Conservation (phyloP, 2,329 filamentous ascomycete genomes). For the Colletotrichum sansevieriae region DNA sequence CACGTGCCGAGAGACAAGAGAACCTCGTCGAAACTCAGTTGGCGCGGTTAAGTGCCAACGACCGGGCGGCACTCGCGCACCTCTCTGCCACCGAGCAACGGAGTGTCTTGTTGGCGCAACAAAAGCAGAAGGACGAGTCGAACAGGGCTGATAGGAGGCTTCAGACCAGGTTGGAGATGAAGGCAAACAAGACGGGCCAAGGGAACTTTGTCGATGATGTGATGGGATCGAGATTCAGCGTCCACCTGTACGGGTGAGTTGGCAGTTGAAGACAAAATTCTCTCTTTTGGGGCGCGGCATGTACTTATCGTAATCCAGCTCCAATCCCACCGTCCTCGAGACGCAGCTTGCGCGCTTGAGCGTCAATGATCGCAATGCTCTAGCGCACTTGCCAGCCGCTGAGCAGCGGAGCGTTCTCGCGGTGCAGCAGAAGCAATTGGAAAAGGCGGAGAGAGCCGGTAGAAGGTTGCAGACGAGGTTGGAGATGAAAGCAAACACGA, state of each 20-base stretch:
- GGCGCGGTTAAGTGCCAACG: conserved; percentile 45
- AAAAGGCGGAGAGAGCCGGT: conserved; percentile 44
- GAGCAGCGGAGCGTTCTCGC: conserved; percentile 48
- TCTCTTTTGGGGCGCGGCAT: no score
- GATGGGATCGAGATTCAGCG: no score
- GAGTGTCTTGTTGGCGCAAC: conserved; percentile 45
- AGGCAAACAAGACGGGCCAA: conserved; percentile 39
- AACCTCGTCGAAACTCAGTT: conserved; percentile 44
- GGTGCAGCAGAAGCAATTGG: conserved; percentile 47
- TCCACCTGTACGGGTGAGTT: no score
- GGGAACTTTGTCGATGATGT: no score
- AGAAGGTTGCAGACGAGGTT: conserved; percentile 43
- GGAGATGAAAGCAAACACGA: conserved; percentile 44
- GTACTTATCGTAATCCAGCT: no score
- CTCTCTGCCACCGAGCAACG: conserved; percentile 48
- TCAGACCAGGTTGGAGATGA: conserved; percentile 43
- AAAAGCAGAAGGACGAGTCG: conserved; percentile 48
- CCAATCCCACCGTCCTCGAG: not conserved
- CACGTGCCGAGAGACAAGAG: conserved; percentile 40
- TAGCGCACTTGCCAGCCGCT: conserved; percentile 48
- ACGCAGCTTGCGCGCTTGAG: conserved; percentile 47
- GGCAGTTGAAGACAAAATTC: no score
- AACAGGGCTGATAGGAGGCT: conserved; percentile 41
- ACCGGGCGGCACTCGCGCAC: conserved; percentile 47
- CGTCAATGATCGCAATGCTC: conserved; percentile 45